Base-by-base conservation (phyloP, 495 filamentous ascomycete species). In the Beverwykella pulmonaria region DNA sequence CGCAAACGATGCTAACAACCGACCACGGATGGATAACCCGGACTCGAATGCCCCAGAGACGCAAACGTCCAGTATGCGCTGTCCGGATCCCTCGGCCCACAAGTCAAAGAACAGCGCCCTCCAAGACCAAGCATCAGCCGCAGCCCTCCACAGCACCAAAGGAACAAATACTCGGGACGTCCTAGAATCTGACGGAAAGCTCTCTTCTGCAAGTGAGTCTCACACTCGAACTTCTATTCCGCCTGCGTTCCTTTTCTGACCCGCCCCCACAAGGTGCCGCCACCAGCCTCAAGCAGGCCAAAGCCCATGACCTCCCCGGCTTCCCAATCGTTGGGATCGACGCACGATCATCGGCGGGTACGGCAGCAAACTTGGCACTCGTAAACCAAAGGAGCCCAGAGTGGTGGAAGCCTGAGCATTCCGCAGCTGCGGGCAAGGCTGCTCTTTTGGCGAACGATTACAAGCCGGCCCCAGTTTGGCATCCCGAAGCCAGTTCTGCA, bases 321-420 rank as follows among this genome's bases (percentile, higher is more conserved):
- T 92, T 80, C 64, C 87, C 90, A 14, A 82, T 83, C 22, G 73
- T 82, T 44, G 90, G 90, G 26, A 81, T 92, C 69, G 78, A 86
- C 53, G 81, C 83, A 58, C 84, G 78, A 61, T 81, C 87, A 30
- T 90, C 90, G 47, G 91, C 90, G 22, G 84, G 85, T 55, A 86
- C 88, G 36, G 92, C 91, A 49, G 89, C 89, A 15, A 83, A 80
- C 47, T 79, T 94, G 19, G 90, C 90, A 26, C 89, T 91, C 81
- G 81, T 86, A 26, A 87, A 87, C 69, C 82, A 83, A 58, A 88
- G 84, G 68, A 74, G 84, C 0, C 76, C 83, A 27, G 83, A 86
- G 73, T 71, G 77, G 72, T 88, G 84, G 85, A 88, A 81, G 65
- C 86, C 86, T 15, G 80, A 82, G 34, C 77, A 80, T 36, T 84